phyloP scores from a whole-genome alignment of 805 yeast genomes.

The Lachancea meyersii region DNA sequence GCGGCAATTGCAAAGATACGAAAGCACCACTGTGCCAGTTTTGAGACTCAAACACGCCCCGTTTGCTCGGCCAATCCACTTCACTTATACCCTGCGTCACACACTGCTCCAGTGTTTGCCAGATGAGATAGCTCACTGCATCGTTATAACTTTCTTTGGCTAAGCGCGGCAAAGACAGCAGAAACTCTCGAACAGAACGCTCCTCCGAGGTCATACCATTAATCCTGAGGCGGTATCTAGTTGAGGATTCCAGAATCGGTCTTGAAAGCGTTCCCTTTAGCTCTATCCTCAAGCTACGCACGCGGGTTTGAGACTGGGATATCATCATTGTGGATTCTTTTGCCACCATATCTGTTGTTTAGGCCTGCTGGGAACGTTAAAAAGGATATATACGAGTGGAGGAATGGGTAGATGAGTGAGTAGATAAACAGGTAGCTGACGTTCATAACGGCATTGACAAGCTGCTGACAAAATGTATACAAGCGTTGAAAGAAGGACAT shows the following conservation, averaged over 20 bases:
- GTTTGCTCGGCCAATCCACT: slow-evolving; percentile 22
- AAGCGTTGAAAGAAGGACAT: too few species aligned
- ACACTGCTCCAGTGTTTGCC: slow-evolving; percentile 23
- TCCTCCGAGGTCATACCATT: slow-evolving; percentile 9
- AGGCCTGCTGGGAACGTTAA: neutral
- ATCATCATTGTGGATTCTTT: neutral
- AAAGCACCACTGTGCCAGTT: slow-evolving; percentile 21
- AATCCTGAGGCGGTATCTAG: neutral
- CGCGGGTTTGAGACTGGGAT: neutral
- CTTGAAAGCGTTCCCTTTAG: neutral
- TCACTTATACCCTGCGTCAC: slow-evolving; percentile 11
- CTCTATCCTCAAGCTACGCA: neutral
- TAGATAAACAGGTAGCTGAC: neutral
- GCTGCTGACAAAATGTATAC: too few species aligned
- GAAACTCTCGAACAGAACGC: slow-evolving; percentile 22
- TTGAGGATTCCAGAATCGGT: neutral
- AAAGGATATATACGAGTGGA: neutral
- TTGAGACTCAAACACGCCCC: slow-evolving; percentile 15
- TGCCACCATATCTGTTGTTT: slow-evolving; percentile 1
- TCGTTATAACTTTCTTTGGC: slow-evolving; percentile 24
- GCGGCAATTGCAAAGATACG: slow-evolving; percentile 7
- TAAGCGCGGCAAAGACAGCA: slow-evolving; percentile 23
- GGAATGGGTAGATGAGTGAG: neutral
- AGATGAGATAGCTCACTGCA: slow-evolving; percentile 22
- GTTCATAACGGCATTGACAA: too few species aligned